Percentiles rank a stretch among this genome's conserved stretches.
These are phyloP conservation scores for Xylaria telfairii DNA, from an alignment of 495 filamentous ascomycete species.

Conservation along the genomic window DNA sequence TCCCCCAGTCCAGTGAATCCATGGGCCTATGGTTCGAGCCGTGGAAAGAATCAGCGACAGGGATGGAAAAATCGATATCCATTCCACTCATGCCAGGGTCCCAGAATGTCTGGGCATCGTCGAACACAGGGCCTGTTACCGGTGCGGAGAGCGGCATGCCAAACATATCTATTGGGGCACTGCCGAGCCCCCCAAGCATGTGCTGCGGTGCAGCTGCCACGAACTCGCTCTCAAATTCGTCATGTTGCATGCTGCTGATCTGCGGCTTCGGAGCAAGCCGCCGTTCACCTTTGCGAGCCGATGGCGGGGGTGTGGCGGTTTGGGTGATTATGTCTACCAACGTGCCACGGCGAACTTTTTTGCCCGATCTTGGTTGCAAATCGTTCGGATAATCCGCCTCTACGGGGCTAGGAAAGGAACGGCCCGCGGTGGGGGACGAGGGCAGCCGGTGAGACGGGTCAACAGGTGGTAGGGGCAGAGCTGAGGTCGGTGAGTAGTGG, in stretches of 20 bases:
- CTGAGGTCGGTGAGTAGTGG: slow-evolving; percentile 61
- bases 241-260: slow-evolving; percentile 60
- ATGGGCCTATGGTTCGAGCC: slow-evolving; percentile 45
- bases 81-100: slow-evolving; percentile 65
- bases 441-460: slow-evolving; percentile 61
- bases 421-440: slow-evolving; percentile 62
- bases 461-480: slow-evolving; percentile 60
- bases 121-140: slow-evolving; percentile 69
- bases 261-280: slow-evolving; percentile 59
- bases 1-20: slow-evolving; percentile 57
- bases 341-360: slow-evolving; percentile 50
- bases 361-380: slow-evolving; percentile 39
- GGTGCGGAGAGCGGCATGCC: slow-evolving; percentile 74
- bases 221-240: slow-evolving; percentile 53
- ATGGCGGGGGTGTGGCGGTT: slow-evolving; percentile 59
- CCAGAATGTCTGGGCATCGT: slow-evolving; percentile 75
- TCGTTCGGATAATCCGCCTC: slow-evolving; percentile 30
- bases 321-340: slow-evolving; percentile 46
- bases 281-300: slow-evolving; percentile 55
- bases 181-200: slow-evolving; percentile 44
- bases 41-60: slow-evolving; percentile 44
- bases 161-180: slow-evolving; percentile 57
- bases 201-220: slow-evolving; percentile 45
- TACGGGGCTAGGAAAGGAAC: slow-evolving; percentile 38
- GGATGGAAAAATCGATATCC: slow-evolving; percentile 60